Evolutionary conservation across 1,284 basidiomycete genomes (phyloP), one percentile per base, ranked within the genome.

Genomic region (Sporisorium exsertum): DNA sequence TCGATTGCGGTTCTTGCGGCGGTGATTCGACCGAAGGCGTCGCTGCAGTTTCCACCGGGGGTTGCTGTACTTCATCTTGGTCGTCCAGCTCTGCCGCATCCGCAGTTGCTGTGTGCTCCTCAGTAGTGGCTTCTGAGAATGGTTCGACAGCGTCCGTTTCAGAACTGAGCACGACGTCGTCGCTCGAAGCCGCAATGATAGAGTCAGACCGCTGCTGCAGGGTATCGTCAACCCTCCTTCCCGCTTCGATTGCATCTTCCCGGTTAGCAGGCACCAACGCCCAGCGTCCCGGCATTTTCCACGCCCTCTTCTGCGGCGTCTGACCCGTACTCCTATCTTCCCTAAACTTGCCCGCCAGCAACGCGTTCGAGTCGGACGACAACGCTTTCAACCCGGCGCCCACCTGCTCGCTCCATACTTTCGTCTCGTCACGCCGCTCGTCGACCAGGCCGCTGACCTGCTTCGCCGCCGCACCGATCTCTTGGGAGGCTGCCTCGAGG

Each of bases 221-320:
- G 2, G 69, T 62, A 24, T 72, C 64, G 5, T 22, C 22, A 0
- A 76, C 53, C 35, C 56, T 56, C 18, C 71, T 62, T 27, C 72
- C 70, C 8, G 68, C 62, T 51, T 72, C 62, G 37, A 82, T 70
- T 8, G 79, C 81, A 42, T 66, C 71, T 32, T 58, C 47, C 16
- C 78, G 67, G 35, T 70, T 65, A 8, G 46, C 40, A 1, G 81
- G 78, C 18, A 82, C 80, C 4, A 80, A 58, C 20, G 58, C 54
- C 78, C 78, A 80, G 18, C 58, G 33, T 1, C 53, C 58, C 2
- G 74, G 66, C 58, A 76, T 45, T 51, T 68, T 60, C 67, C 68
- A 77, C 20, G 35, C 58, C 15, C 65, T 71, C 50, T 80, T 80
- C 56, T 76, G 72, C 33, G 80, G 80, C 24, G 81, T 83, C n/a